Evolutionary conservation across 495 filamentous ascomycete genomes (phyloP).

Genomic region (Neurospora sp.): DNA sequence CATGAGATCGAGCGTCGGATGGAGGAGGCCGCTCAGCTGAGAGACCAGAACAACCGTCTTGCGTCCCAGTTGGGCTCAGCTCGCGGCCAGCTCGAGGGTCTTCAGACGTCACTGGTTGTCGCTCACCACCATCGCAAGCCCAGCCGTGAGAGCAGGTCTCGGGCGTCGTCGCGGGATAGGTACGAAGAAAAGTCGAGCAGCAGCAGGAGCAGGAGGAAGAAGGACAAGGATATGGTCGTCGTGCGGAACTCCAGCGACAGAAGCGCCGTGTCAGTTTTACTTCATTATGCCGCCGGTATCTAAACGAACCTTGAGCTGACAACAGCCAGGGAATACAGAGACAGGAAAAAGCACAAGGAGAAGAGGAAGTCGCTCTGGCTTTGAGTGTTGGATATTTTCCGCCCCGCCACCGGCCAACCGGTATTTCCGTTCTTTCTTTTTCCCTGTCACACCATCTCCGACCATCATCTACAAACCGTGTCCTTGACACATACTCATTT

Average conservation of each 20-base stretch:
- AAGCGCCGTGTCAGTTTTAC: slow-evolving; percentile 26
- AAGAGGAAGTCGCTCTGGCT: neutral
- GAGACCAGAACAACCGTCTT: slow-evolving; percentile 15
- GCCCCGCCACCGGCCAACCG: neutral
- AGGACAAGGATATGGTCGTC: slow-evolving; percentile 23
- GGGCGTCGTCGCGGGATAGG: slow-evolving; percentile 20
- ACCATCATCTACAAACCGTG: neutral
- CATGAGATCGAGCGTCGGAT: slow-evolving; percentile 16
- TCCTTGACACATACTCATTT: neutral
- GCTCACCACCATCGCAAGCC: slow-evolving; percentile 14
- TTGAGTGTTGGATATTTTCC: neutral
- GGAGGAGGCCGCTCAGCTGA: slow-evolving; percentile 17
- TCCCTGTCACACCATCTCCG: neutral
- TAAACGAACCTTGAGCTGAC: slow-evolving; percentile 3
- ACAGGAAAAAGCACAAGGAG: neutral
- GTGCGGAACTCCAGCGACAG: slow-evolving; percentile 24
- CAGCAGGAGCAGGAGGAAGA: slow-evolving; percentile 12
- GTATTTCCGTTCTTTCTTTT: neutral
- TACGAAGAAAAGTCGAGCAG: slow-evolving; percentile 16
- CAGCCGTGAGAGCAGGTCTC: slow-evolving; percentile 15
- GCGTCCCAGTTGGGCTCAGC: slow-evolving; percentile 17
- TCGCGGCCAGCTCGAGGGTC: slow-evolving; percentile 13
- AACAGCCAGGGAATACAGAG: neutral
- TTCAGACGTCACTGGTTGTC: slow-evolving; percentile 11
- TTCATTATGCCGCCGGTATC: slow-evolving; percentile 20